Conservation (phyloP, 495 filamentous ascomycete genomes). For the Aspergillus conjunctus region DNA sequence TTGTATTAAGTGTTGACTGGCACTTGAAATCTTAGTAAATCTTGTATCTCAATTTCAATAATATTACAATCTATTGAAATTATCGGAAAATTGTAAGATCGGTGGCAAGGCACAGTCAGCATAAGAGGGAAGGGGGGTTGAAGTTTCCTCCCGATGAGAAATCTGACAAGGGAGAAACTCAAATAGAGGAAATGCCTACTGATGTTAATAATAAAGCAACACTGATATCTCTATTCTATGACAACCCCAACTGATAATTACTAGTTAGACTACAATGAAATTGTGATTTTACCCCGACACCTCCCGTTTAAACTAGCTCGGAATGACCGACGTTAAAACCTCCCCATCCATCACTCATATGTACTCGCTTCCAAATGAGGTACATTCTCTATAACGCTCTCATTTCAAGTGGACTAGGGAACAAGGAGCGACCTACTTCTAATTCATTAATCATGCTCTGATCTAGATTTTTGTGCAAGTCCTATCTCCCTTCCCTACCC, state of each 20-base stretch:
- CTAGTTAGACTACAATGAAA: not conserved
- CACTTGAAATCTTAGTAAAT: no score
- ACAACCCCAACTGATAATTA: slow-evolving; percentile 53
- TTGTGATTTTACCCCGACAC: not conserved
- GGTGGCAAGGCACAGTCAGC: no score
- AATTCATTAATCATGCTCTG: not conserved
- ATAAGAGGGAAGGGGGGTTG: no score
- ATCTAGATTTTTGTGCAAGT: slow-evolving; percentile 67
- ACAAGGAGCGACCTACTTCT: not conserved
- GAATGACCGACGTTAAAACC: not conserved
- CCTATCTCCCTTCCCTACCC: slow-evolving; percentile 61
- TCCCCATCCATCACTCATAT: slow-evolving; percentile 22
- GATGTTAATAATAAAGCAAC: no score
- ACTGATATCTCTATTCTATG: no score
- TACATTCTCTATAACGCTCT: slow-evolving; percentile 18
- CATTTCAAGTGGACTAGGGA: not conserved
- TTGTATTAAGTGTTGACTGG: no score
- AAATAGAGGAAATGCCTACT: no score
- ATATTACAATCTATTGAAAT: no score
- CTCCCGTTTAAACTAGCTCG: not conserved
- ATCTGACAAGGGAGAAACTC: no score
- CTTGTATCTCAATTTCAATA: no score
- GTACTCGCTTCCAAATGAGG: slow-evolving; percentile 55
- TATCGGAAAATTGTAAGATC: no score
- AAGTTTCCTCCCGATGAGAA: no score